A percentile compares a stretch with the other conserved stretches of the same genome.
These are phyloP conservation scores for Xylaria scruposa DNA, from an alignment of 495 filamentous ascomycete genomes.

Conservation along the genomic window DNA sequence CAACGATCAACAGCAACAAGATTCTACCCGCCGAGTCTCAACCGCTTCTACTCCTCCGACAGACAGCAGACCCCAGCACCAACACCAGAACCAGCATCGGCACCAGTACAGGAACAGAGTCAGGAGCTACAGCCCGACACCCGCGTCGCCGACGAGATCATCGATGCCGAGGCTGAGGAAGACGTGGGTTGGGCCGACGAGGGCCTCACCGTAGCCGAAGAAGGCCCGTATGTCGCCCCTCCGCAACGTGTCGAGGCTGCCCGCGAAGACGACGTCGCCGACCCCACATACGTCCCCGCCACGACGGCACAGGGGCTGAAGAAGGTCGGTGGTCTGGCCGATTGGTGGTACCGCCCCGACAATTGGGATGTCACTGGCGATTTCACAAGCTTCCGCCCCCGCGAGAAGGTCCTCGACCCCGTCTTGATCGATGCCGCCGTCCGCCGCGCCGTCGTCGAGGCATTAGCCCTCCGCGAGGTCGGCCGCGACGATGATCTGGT, in stretches of 20 bases:
- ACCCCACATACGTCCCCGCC: conserved; percentile 63
- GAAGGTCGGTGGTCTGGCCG: conserved; percentile 58
- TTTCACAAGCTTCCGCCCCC: conserved; percentile 50
- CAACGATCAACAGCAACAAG: conserved; percentile 1
- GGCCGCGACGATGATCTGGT: conserved; percentile 40
- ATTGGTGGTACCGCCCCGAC: conserved; percentile 55
- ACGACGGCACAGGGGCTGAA: conserved; percentile 63
- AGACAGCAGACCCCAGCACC: conserved; percentile 15
- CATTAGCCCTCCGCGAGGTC: conserved; percentile 55
- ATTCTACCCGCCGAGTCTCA: neutral
- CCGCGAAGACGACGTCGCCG: conserved; percentile 37
- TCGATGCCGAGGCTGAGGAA: neutral
- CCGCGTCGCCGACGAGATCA: conserved; percentile 8
- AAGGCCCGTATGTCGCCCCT: conserved; percentile 26
- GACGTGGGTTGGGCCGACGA: neutral
- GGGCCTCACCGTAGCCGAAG: neutral
- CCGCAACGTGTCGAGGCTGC: conserved; percentile 32
- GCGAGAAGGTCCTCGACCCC: conserved; percentile 46
- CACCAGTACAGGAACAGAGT: neutral
- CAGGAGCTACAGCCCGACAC: neutral
- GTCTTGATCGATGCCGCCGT: conserved; percentile 53
- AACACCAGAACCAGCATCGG: neutral
- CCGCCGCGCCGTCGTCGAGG: conserved; percentile 68
- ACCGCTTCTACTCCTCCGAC: conserved; percentile 37
- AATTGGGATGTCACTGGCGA: conserved; percentile 48